Conservation (phyloP, 345 rosid species). For the Leavenworthia alabamica region DNA sequence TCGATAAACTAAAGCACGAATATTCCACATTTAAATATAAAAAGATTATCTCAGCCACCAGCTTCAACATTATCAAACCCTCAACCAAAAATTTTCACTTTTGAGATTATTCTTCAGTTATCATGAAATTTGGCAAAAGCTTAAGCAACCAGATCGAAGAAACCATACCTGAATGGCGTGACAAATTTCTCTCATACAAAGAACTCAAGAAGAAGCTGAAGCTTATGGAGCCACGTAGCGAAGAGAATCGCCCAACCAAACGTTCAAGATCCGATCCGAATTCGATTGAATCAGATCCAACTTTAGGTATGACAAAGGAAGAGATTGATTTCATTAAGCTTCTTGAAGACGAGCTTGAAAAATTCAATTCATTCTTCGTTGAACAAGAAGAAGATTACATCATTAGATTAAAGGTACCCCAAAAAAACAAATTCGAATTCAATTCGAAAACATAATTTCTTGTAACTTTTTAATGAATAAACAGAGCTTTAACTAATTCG, state of each 20-base stretch:
- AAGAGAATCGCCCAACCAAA: slow-evolving; percentile 46
- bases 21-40: slow-evolving; percentile 43
- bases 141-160: slow-evolving; percentile 93
- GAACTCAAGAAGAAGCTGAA: slow-evolving; percentile 83
- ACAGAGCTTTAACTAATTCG: background rate
- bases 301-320: slow-evolving; percentile 46
- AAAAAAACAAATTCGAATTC: background rate
- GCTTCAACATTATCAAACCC: background rate
- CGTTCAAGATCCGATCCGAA: slow-evolving; percentile 40
- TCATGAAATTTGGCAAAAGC: slow-evolving; percentile 94
- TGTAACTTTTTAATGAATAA: background rate
- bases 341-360: slow-evolving; percentile 83
- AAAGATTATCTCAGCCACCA: slow-evolving; percentile 31
- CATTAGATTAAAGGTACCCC: slow-evolving; percentile 74
- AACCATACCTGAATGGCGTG: slow-evolving; percentile 90
- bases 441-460: background rate
- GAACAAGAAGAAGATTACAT: slow-evolving; percentile 97
- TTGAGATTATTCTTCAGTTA: background rate
- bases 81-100: background rate
- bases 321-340: slow-evolving; percentile 60
- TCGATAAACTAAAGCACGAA: slow-evolving; percentile 47
- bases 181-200: slow-evolving; percentile 92
- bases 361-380: slow-evolving; percentile 80
- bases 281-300: slow-evolving; percentile 21
- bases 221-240: slow-evolving; percentile 47